Conservation (phyloP, 2,329 filamentous ascomycete species). For the Aspergillus cejpii region DNA sequence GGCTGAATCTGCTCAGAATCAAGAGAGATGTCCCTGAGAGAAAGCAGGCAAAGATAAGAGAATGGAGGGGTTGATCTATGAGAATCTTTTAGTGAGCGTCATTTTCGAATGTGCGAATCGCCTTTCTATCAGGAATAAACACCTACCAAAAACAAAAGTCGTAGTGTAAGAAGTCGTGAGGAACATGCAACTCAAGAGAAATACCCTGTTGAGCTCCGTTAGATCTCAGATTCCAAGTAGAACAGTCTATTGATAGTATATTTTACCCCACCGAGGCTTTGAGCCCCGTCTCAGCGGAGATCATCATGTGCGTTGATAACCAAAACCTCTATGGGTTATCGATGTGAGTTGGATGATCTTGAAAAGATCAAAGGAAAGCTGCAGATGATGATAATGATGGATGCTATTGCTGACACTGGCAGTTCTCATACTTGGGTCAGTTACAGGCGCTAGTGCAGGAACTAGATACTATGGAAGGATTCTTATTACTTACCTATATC, state of each 20-base stretch:
- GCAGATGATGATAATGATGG: too few relatives aligned
- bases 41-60: conserved; percentile 38
- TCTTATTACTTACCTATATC: too few relatives aligned
- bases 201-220: conserved; percentile 21
- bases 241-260: background rate
- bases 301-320: conserved; percentile 15
- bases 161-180: conserved; percentile 32
- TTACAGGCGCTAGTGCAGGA: too few relatives aligned
- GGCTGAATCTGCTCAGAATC: conserved; percentile 31
- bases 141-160: conserved; percentile 38
- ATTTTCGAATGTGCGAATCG: background rate
- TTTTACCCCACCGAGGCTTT: conserved; percentile 31
- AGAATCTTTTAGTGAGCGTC: conserved; percentile 9
- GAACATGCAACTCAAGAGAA: conserved; percentile 32
- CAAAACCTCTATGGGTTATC: too few relatives aligned
- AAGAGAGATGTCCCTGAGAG: conserved; percentile 37
- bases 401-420: too few relatives aligned
- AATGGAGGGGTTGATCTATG: conserved; percentile 44
- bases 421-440: too few relatives aligned
- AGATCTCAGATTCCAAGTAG: conserved; percentile 9
- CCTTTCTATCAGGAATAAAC: background rate
- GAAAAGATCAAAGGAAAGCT: too few relatives aligned
- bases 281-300: conserved; percentile 27
- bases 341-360: too few relatives aligned
- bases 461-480: too few relatives aligned